A percentile compares a stretch with the other conserved stretches of the same genome.
Conservation (phyloP, 345 rosid species). For the Populus pruinosa region DNA sequence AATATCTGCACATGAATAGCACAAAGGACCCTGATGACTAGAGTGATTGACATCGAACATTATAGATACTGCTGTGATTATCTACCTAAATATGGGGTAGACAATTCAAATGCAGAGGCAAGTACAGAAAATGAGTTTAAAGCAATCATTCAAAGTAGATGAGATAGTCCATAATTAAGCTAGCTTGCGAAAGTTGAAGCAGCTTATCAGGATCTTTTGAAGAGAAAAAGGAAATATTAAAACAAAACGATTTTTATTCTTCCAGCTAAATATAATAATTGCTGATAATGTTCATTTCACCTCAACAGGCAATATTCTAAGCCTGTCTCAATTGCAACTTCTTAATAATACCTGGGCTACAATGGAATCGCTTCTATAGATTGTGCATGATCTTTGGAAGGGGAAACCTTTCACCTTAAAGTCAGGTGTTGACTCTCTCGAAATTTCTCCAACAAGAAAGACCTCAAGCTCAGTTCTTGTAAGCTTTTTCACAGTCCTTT, state of each 20-base stretch:
- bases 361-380: conserved; percentile 54
- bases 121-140: not conserved
- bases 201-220: too few species aligned
- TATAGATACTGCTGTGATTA: too few species aligned
- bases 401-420: conserved; percentile 60
- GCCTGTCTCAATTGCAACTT: not conserved
- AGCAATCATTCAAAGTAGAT: not conserved
- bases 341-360: conserved; percentile 64
- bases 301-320: not conserved
- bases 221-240: not conserved
- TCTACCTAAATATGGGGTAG: not conserved
- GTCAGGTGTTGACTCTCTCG: conserved; percentile 29
- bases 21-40: too few species aligned
- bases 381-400: conserved; percentile 79
- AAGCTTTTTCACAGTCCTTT: conserved; percentile 48
- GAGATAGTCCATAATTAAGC: not conserved
- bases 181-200: too few species aligned
- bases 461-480: conserved; percentile 59
- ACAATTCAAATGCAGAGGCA: not conserved
- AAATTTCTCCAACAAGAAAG: conserved; percentile 32
- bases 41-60: too few species aligned
- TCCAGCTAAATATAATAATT: not conserved
- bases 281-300: not conserved
- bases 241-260: not conserved
- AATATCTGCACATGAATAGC: too few species aligned